Conservation (phyloP, 1,284 basidiomycete species). For the Puccinia hordei region DNA sequence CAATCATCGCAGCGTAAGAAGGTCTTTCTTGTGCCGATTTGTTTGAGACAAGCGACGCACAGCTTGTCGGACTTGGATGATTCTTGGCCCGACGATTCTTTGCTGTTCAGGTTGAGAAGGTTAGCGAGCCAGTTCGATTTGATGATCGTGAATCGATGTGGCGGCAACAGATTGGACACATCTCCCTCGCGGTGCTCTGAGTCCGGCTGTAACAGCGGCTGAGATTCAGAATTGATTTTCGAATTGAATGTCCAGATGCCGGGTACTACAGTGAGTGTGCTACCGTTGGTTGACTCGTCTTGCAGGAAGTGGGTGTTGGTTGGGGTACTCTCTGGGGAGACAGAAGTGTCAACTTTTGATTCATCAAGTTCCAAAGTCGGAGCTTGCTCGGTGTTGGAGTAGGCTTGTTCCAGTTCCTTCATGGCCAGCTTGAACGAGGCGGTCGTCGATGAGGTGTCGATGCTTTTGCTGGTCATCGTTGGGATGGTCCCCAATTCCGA, state of each 20-base stretch:
- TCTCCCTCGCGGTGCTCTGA: neutral
- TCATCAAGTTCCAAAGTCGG: neutral
- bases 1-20: constrained; percentile 49
- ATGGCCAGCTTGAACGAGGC: constrained; percentile 16
- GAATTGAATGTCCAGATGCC: neutral
- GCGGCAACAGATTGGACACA: neutral
- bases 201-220: neutral
- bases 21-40: constrained; percentile 22
- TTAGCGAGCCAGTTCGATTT: constrained; percentile 37
- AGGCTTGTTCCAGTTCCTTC: constrained; percentile 14
- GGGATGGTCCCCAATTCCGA: constrained; percentile 18
- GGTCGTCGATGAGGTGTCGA: neutral
- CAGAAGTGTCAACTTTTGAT: neutral
- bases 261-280: neutral
- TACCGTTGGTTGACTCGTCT: neutral
- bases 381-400: neutral
- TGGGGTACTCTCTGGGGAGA: neutral
- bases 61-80: constrained; percentile 1
- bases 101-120: constrained; percentile 20
- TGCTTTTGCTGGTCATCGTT: neutral
- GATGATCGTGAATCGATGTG: constrained; percentile 48
- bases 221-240: neutral
- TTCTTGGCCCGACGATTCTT: constrained; percentile 1
- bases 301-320: neutral
- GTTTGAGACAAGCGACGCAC: constrained; percentile 42